Evolutionary conservation across 1,284 basidiomycete species (phyloP), one percentile per base, ranked within the genome.

Genomic region (Fomitiporia mediterranea): DNA sequence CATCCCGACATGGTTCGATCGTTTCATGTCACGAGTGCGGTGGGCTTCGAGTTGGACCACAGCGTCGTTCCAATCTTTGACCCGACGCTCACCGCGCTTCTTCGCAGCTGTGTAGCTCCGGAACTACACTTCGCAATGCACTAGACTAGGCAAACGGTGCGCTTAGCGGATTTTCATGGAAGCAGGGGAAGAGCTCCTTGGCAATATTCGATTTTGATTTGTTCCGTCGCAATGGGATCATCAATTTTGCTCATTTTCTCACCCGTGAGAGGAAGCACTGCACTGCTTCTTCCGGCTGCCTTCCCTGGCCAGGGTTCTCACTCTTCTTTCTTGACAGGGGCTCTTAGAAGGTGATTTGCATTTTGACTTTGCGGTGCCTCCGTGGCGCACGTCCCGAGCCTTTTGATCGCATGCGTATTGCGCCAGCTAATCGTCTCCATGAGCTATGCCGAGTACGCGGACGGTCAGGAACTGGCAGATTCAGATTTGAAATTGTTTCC

Each of bases 311-410:
- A n/a, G n/a, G n/a, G 23, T 52, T 37, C 46, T 48, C 42, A 47
- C 43, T 44, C 27, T 44, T 50, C 34, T 52, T 47, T 19, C 55
- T 34, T 57, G 50, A 52, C n/a, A n/a, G 38, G 50, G 50, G 17
- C 43, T 48, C 40, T 37, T 17, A 23, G 27, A 49, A 48, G 35
- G 11, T 34, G 56, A 53, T 57, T 57, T 57, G 51, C 50, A 42
- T 57, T 57, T 57, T 57, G 46, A 47, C 56, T 57, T 57, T 53
- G 55, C 40, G 38, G 46, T 17, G 38, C 27, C 43, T 27, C 46
- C 34, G 53, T 55, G 53, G 44, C 53, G 53, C 34, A 19, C 35
- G 32, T 28, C 11, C 23, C 21, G 19, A 9, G 39, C 27, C n/a
- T 27, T 46, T 30, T 28, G 25, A 28, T 17, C 44, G 4, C 25